These are phyloP conservation scores for Penicillium verhagenii DNA, from an alignment of 495 filamentous ascomycete genomes.

Conservation along the genomic window DNA sequence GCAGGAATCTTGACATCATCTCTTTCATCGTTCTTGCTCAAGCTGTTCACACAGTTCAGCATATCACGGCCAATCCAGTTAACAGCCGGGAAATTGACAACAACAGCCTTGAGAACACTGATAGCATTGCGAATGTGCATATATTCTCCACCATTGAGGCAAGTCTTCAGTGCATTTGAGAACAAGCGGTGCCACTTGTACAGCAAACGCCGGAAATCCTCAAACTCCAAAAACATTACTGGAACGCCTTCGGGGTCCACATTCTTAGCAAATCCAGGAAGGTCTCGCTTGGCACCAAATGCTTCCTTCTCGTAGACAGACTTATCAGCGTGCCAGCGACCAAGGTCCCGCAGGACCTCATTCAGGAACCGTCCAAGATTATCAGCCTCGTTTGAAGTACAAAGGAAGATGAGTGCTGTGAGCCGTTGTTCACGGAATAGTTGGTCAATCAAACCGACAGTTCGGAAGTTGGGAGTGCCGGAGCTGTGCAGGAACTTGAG, in stretches of 20 bases:
- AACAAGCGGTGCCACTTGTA: constrained; percentile 88
- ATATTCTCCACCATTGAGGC: constrained; percentile 80
- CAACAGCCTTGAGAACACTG: constrained; percentile 77
- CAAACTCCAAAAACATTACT: constrained; percentile 69
- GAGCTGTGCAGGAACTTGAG: constrained; percentile 80
- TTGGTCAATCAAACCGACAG: constrained; percentile 77
- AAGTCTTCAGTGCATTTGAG: constrained; percentile 69
- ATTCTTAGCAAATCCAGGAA: constrained; percentile 68
- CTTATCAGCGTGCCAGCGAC: constrained; percentile 79
- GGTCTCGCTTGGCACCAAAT: constrained; percentile 57
- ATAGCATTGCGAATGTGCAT: constrained; percentile 98
- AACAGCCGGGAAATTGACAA: constrained; percentile 78
- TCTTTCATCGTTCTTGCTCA: constrained; percentile 67
- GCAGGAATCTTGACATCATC: constrained; percentile 90
- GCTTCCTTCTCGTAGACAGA: constrained; percentile 77
- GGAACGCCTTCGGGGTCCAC: constrained; percentile 62
- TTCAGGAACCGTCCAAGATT: constrained; percentile 86
- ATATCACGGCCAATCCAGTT: constrained; percentile 82
- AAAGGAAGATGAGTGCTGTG: constrained; percentile 77
- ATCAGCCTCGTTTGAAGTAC: constrained; percentile 85
- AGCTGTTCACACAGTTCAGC: constrained; percentile 60
- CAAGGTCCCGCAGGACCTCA: constrained; percentile 72
- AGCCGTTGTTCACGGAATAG: constrained; percentile 80
- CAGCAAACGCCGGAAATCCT: constrained; percentile 79
- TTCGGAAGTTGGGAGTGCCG: constrained; percentile 82